A percentile compares a stretch with the other conserved stretches of the same genome.
Evolutionary conservation across 352 stramenopile species (phyloP).

Genomic region (Globisporangium splendens): DNA sequence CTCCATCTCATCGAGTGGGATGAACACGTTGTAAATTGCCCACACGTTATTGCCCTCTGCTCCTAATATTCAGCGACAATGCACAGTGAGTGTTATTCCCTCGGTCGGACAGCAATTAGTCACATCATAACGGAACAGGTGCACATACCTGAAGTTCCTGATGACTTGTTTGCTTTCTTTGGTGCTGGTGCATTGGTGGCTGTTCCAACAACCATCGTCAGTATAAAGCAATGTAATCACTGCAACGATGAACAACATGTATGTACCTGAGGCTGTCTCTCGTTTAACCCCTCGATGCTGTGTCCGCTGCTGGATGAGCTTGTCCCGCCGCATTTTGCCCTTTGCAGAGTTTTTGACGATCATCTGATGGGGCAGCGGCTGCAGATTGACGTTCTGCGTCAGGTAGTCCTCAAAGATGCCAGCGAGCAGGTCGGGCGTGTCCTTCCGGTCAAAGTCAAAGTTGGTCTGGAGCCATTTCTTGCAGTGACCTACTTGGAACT

Average conservation of each 20-base stretch:
- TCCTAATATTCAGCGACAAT: neutral
- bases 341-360: slow-evolving; percentile 49
- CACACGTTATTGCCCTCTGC: slow-evolving; percentile 3
- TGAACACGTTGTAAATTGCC: slow-evolving; percentile 20
- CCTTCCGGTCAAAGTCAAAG: slow-evolving; percentile 57
- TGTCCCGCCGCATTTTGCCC: slow-evolving; percentile 26
- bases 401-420: slow-evolving; percentile 55
- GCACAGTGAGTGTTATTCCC: too few relatives aligned
- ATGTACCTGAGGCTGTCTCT: slow-evolving; percentile 14
- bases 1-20: slow-evolving; percentile 17
- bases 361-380: slow-evolving; percentile 46
- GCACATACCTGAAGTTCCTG: slow-evolving; percentile 1
- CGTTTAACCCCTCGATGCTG: slow-evolving; percentile 20
- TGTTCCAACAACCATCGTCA: neutral
- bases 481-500: slow-evolving; percentile 39
- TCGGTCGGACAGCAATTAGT: too few relatives aligned
- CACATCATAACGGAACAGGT: neutral
- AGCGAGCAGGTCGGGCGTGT: slow-evolving; percentile 39
- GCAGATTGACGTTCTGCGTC: slow-evolving; percentile 38
- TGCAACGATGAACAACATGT: neutral
- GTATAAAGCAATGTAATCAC: neutral
- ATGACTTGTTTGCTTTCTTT: slow-evolving; percentile 10
- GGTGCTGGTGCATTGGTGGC: slow-evolving; percentile 6
- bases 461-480: slow-evolving; percentile 49
- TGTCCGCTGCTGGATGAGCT: slow-evolving; percentile 25